phyloP scores from a whole-genome alignment of 2,329 filamentous ascomycete species.

The Phialophora tarda region DNA sequence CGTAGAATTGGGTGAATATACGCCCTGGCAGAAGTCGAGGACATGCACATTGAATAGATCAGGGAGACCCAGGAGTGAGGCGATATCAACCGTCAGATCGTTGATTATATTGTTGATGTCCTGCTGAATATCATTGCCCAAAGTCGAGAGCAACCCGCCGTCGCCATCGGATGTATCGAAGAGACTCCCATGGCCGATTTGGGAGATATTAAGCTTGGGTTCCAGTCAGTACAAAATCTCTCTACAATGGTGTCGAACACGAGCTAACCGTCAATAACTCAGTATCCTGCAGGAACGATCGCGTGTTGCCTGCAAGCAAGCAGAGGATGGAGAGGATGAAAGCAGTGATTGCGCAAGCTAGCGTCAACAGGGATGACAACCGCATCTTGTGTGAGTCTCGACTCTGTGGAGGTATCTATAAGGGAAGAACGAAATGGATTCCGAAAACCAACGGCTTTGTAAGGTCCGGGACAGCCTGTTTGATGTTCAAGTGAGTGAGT shows the following conservation, averaged over 20 bases:
- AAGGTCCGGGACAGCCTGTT: background rate
- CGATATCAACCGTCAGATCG: constrained; percentile 48
- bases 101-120: constrained; percentile 48
- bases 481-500: background rate
- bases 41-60: constrained; percentile 68
- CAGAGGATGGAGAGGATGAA: constrained; percentile 65
- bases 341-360: constrained; percentile 58
- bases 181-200: constrained; percentile 52
- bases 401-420: background rate
- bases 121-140: constrained; percentile 51
- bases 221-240: constrained; percentile 20
- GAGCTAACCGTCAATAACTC: constrained; percentile 60
- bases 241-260: constrained; percentile 1
- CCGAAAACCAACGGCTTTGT: constrained; percentile 7
- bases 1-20: constrained; percentile 45
- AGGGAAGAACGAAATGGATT: constrained; percentile 17
- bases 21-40: constrained; percentile 64
- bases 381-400: constrained; percentile 47
- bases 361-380: constrained; percentile 56
- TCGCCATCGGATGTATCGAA: constrained; percentile 44
- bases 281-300: constrained; percentile 62
- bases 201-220: constrained; percentile 62
- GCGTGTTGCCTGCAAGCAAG: constrained; percentile 65
- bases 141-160: constrained; percentile 44
- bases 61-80: constrained; percentile 58